A percentile compares a stretch with the other conserved stretches of the same genome.
Conservation (phyloP, 768 basidiomycete species). For the Russula lepida region DNA sequence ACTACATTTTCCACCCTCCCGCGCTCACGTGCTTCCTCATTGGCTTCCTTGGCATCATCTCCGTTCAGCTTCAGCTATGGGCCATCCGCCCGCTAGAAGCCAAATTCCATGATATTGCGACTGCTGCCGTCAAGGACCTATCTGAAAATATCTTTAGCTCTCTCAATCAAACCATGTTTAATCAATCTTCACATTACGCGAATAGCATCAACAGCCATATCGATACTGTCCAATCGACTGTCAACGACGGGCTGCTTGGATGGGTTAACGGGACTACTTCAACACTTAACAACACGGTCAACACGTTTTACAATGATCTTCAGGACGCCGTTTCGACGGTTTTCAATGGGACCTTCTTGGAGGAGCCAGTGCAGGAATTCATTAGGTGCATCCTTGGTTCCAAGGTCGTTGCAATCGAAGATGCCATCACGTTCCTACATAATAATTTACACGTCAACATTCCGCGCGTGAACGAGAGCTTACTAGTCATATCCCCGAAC, state of each 20-base stretch:
- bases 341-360: conserved; percentile 80
- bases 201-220: conserved; percentile 67
- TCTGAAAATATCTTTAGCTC: conserved; percentile 61
- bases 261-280: conserved; percentile 92
- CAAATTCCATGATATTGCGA: conserved; percentile 56
- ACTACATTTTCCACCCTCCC: conserved; percentile 87
- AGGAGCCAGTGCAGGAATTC: conserved; percentile 77
- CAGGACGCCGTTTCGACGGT: conserved; percentile 68
- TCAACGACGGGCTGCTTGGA: conserved; percentile 86
- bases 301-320: conserved; percentile 78
- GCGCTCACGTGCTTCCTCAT: conserved; percentile 88
- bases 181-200: conserved; percentile 73
- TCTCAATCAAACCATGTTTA: conserved; percentile 78
- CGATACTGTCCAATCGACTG: conserved; percentile 55
- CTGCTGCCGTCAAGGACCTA: conserved; percentile 54
- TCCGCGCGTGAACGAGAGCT: conserved; percentile 63
- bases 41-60: conserved; percentile 82
- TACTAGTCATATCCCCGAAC: conserved; percentile 67
- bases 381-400: conserved; percentile 84
- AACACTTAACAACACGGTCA: conserved; percentile 79
- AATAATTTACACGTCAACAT: conserved; percentile 77
- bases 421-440: conserved; percentile 85
- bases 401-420: conserved; percentile 81
- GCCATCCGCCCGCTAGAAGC: conserved; percentile 66
- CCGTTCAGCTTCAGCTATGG: conserved; percentile 78